Evolutionary conservation across 2,329 filamentous ascomycete genomes (phyloP).

Genomic region (Pestalotiopsis sp.): DNA sequence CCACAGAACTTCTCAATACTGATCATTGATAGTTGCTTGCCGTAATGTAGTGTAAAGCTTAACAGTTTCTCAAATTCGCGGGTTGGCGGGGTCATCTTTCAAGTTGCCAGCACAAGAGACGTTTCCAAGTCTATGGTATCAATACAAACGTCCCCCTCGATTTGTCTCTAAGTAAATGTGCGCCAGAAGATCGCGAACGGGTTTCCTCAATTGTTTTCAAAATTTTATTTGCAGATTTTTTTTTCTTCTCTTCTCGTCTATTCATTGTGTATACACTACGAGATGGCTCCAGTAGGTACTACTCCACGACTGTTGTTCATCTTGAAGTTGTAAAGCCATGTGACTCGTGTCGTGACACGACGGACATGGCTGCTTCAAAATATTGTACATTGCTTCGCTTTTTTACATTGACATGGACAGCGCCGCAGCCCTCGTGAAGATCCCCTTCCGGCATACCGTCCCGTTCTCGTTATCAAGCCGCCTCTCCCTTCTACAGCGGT

Average conservation of each 20-base stretch:
- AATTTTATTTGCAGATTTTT: constrained; percentile 8
- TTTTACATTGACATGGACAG: not conserved
- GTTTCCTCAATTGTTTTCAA: not conserved
- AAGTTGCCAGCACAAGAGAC: no score
- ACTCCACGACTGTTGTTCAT: not conserved
- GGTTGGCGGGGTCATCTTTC: no score
- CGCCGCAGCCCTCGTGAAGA: not conserved
- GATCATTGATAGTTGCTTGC: no score
- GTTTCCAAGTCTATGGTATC: not conserved
- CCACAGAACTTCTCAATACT: no score
- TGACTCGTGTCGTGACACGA: constrained; percentile 3
- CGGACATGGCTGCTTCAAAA: constrained; percentile 17
- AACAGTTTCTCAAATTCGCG: no score
- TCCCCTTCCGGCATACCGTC: not conserved
- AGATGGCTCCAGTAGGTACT: constrained; percentile 10
- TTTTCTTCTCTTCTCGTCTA: constrained; percentile 12
- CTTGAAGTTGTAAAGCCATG: constrained; percentile 6
- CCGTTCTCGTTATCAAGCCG: not conserved
- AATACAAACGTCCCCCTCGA: not conserved
- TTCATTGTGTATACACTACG: constrained; percentile 14
- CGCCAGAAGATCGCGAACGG: not conserved
- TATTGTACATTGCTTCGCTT: constrained; percentile 13
- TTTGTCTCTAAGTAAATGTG: not conserved
- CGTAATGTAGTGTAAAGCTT: no score
- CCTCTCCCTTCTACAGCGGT: not conserved